Evolutionary conservation across 805 yeast species (phyloP).

Genomic region (Lipomyces chichibuensis): DNA sequence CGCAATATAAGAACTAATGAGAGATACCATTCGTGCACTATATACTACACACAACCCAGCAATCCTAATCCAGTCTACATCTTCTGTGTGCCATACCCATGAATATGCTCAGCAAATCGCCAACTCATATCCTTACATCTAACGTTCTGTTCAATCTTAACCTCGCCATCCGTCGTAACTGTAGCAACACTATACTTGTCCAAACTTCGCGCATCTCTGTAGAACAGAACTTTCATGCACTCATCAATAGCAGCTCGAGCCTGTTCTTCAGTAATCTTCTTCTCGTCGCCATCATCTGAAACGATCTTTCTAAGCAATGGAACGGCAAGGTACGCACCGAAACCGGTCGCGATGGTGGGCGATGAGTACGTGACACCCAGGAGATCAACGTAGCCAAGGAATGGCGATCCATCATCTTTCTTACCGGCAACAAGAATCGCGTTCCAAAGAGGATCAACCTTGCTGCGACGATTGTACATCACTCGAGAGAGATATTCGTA

Average conservation of each 20-base stretch:
- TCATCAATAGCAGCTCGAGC: conserved; percentile 79
- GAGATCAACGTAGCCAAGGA: conserved; percentile 83
- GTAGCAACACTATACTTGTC: conserved; percentile 84
- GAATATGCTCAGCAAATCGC: conserved; percentile 85
- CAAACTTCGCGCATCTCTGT: conserved; percentile 93
- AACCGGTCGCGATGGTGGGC: conserved; percentile 92
- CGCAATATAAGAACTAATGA: neutral
- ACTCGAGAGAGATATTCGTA: conserved; percentile 85
- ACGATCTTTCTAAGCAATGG: conserved; percentile 87
- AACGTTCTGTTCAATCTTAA: conserved; percentile 66
- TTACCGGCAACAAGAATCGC: conserved; percentile 89
- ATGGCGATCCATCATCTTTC: conserved; percentile 68
- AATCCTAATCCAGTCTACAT: conserved; percentile 26
- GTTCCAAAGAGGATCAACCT: conserved; percentile 97
- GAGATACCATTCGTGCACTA: neutral
- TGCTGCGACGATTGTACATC: conserved; percentile 82
- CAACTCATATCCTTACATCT: conserved; percentile 78
- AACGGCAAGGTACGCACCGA: conserved; percentile 91
- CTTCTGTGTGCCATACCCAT: conserved; percentile 83
- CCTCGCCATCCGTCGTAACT: conserved; percentile 63
- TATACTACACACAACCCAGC: neutral
- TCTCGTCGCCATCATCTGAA: conserved; percentile 60
- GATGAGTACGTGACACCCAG: conserved; percentile 89
- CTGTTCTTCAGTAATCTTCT: conserved; percentile 56
- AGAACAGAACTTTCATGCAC: conserved; percentile 90